Evolutionary conservation across 441 rosid species (phyloP).

Genomic region (Jatropha podagrica): DNA sequence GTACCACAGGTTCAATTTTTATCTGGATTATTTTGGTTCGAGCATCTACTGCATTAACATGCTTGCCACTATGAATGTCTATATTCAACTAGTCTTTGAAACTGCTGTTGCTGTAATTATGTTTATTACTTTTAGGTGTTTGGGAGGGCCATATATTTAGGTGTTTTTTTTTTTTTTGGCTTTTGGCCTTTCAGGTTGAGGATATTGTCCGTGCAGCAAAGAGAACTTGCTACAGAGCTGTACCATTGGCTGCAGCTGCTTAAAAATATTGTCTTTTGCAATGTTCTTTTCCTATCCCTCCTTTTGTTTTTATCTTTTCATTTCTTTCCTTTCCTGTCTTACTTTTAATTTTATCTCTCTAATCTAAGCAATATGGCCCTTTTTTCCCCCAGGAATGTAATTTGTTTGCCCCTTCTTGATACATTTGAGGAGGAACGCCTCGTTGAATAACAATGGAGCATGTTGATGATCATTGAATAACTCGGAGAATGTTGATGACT

Average conservation of each 20-base stretch:
- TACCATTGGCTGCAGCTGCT: slow-evolving; percentile 48
- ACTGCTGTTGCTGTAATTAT: neutral
- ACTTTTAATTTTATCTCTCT: neutral
- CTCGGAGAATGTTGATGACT: slow-evolving; percentile 11
- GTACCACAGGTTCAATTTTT: slow-evolving; percentile 71
- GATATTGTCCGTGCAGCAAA: slow-evolving; percentile 76
- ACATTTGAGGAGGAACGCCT: slow-evolving; percentile 25
- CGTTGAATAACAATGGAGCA: slow-evolving; percentile 30
- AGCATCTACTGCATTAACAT: neutral
- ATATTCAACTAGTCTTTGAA: neutral
- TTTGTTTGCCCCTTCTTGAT: slow-evolving; percentile 18
- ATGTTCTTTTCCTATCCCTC: neutral
- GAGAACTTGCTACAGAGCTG: slow-evolving; percentile 75
- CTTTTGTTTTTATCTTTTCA: neutral
- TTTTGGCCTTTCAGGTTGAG: slow-evolving; percentile 46
- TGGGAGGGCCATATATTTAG: neutral
- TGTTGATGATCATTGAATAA: slow-evolving; percentile 26
- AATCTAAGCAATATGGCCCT: neutral
- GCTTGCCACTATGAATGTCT: neutral
- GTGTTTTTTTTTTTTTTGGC: slow-evolving; percentile 4
- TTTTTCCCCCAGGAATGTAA: slow-evolving; percentile 18
- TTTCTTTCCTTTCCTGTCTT: neutral
- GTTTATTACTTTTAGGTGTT: neutral
- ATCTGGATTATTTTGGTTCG: slow-evolving; percentile 5
- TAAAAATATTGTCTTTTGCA: no score